Evolutionary conservation across 176 grass and related monocot genomes (phyloP).

Genomic region (Phoenix dactylifera): DNA sequence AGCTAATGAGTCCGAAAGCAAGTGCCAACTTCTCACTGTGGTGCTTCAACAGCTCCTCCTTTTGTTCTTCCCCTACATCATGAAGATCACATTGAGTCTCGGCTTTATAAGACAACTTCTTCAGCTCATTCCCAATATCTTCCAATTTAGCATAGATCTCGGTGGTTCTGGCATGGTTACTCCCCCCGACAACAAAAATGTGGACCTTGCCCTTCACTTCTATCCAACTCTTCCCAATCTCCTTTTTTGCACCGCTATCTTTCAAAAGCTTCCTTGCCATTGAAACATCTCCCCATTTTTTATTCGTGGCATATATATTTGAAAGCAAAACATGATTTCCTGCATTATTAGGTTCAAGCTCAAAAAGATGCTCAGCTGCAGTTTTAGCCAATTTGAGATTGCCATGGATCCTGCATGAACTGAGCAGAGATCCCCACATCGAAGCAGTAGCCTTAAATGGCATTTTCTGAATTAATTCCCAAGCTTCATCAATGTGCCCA

Average conservation of each 20-base stretch:
- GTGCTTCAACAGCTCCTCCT: slow-evolving; percentile 35
- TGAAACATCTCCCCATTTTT: slow-evolving; percentile 45
- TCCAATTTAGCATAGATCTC: slow-evolving; percentile 16
- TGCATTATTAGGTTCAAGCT: slow-evolving; percentile 56
- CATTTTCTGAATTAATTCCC: slow-evolving; percentile 38
- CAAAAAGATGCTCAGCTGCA: slow-evolving; percentile 52
- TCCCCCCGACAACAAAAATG: slow-evolving; percentile 29
- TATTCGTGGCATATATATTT: slow-evolving; percentile 48
- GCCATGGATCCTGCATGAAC: slow-evolving; percentile 40
- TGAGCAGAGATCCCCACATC: slow-evolving; percentile 60
- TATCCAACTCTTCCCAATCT: slow-evolving; percentile 55
- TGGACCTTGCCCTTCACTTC: slow-evolving; percentile 34
- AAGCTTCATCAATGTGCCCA: slow-evolving; percentile 45
- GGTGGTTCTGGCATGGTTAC: slow-evolving; percentile 21
- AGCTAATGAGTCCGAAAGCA: slow-evolving; percentile 28
- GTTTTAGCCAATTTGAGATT: slow-evolving; percentile 39
- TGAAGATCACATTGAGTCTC: slow-evolving; percentile 35
- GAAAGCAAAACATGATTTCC: slow-evolving; percentile 60
- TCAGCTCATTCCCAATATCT: slow-evolving; percentile 24
- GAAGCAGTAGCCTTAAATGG: slow-evolving; percentile 10
- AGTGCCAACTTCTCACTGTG: slow-evolving; percentile 36
- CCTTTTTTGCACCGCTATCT: slow-evolving; percentile 45
- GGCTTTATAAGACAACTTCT: slow-evolving; percentile 13
- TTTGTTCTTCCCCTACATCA: slow-evolving; percentile 32
- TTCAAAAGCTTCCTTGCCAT: slow-evolving; percentile 45